These are phyloP conservation scores for Flueggea neowawraea DNA, from an alignment of 441 rosid genomes.

Conservation along the genomic window DNA sequence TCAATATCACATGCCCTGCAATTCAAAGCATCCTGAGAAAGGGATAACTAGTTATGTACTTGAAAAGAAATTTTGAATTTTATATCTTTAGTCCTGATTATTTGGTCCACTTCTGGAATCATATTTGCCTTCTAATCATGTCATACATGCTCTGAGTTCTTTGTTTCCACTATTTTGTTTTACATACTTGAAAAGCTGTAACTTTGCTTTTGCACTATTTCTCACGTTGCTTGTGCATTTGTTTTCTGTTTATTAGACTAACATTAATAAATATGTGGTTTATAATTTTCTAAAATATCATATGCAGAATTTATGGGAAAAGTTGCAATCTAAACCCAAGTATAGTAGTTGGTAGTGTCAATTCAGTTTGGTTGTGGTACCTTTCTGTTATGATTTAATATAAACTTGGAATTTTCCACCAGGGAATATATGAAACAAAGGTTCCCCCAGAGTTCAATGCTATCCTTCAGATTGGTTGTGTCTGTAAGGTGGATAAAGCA, in stretches of 20 bases:
- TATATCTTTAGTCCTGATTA: not conserved
- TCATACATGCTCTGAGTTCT: not conserved
- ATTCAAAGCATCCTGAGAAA: not conserved
- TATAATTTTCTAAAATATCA: not conserved
- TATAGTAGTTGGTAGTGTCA: constrained; percentile 8
- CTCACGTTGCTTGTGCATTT: not conserved
- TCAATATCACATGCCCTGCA: not conserved
- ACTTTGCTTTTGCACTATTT: constrained; percentile 1
- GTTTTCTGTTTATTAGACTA: not conserved
- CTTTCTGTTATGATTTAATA: constrained; percentile 19
- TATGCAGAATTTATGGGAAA: not conserved
- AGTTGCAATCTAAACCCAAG: not conserved
- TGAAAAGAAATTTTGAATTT: not conserved
- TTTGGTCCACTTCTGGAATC: not conserved
- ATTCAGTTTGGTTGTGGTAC: constrained; percentile 9
- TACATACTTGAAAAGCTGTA: not conserved
- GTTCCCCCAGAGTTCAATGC: constrained; percentile 80
- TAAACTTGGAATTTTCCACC: constrained; percentile 23
- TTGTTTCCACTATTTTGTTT: not conserved
- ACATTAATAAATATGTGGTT: no score
- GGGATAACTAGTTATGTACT: not conserved
- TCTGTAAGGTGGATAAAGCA: constrained; percentile 83
- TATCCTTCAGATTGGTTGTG: constrained; percentile 91
- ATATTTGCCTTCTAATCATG: not conserved
- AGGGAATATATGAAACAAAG: constrained; percentile 94